phyloP scores from a whole-genome alignment of 2,329 filamentous ascomycete species.

The Ampelomyces quisqualis region DNA sequence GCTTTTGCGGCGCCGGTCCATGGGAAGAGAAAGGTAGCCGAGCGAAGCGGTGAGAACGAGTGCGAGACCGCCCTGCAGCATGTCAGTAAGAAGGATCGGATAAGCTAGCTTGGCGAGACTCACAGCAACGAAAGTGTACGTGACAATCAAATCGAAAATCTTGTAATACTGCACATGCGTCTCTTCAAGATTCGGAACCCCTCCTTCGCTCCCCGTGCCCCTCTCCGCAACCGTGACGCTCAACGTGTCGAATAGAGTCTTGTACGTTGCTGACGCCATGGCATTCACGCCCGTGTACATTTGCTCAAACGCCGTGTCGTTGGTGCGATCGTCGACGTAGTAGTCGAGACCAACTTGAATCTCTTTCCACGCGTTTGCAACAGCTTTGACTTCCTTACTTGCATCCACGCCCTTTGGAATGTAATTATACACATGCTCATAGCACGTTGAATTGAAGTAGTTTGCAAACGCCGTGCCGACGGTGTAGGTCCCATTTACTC shows the following conservation, averaged over 20 bases:
- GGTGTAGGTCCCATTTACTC: not conserved
- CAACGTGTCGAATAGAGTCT: constrained; percentile 29
- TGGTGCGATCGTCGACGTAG: constrained; percentile 8
- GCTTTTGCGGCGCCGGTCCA: constrained; percentile 22
- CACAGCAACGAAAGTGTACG: constrained; percentile 15
- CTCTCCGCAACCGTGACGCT: constrained; percentile 21
- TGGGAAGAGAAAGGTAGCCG: constrained; percentile 30
- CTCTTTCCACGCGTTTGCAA: constrained; percentile 9
- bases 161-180: constrained; percentile 13
- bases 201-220: constrained; percentile 6
- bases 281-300: constrained; percentile 11
- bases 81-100: constrained; percentile 19
- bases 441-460: constrained; percentile 14
- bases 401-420: constrained; percentile 29
- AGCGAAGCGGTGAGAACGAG: constrained; percentile 28
- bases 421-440: constrained; percentile 20
- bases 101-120: constrained; percentile 24
- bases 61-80: constrained; percentile 24
- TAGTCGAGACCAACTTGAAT: constrained; percentile 15
- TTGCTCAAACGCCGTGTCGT: constrained; percentile 15
- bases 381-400: constrained; percentile 12
- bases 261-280: constrained; percentile 13
- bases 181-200: constrained; percentile 4
- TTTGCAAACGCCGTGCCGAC: constrained; percentile 11
- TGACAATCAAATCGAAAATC: constrained; percentile 31